Percentiles rank a stretch among this genome's conserved stretches.
phyloP scores from a whole-genome alignment of 257 asterid species.

The Craterostigma plantagineum region DNA sequence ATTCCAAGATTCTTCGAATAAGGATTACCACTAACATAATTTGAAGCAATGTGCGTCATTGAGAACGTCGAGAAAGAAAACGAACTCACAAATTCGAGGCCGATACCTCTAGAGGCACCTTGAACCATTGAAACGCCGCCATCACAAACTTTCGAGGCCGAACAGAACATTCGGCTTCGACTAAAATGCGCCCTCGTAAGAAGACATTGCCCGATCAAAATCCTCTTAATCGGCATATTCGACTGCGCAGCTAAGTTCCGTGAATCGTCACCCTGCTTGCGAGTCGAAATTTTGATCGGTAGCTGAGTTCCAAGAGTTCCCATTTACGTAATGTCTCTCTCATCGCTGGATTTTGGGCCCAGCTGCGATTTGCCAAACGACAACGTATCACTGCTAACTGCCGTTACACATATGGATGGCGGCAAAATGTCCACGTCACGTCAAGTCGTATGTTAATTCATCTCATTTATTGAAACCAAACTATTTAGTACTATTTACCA shows the following conservation, averaged over 20 bases:
- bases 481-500: too few species aligned
- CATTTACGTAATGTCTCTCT: too few species aligned
- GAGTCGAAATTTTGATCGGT: slow-evolving; percentile 1
- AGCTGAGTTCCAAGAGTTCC: slow-evolving; percentile 5
- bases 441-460: too few species aligned
- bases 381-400: too few species aligned
- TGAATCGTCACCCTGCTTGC: background rate
- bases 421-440: too few species aligned
- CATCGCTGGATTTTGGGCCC: too few species aligned
- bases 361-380: too few species aligned
- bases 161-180: slow-evolving; percentile 20
- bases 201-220: slow-evolving; percentile 16
- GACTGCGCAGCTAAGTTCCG: background rate
- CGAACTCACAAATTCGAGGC: slow-evolving; percentile 76
- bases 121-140: slow-evolving; percentile 83
- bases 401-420: too few species aligned
- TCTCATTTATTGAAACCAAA: too few species aligned
- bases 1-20: too few species aligned
- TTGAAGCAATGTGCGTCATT: background rate
- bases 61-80: background rate
- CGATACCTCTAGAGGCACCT: slow-evolving; percentile 98
- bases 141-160: slow-evolving; percentile 21
- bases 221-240: slow-evolving; percentile 35
- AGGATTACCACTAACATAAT: too few species aligned
- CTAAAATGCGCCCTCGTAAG: slow-evolving; percentile 16